Base-by-base conservation (phyloP, 2,329 filamentous ascomycete genomes). In the Amauroascus verrucosus region DNA sequence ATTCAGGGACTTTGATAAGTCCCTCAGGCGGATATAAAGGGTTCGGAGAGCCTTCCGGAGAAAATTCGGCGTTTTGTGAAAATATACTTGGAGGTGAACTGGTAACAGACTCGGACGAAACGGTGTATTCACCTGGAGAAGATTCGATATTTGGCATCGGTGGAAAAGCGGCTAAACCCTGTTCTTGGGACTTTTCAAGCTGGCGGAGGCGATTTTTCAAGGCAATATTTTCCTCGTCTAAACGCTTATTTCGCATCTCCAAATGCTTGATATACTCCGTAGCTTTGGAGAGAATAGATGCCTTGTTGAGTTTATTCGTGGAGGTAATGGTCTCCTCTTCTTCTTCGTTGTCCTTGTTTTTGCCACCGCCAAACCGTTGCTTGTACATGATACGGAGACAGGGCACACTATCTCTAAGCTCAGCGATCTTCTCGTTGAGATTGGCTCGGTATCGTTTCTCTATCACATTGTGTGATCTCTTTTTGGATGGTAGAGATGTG, bases 391-490 rank as follows among this genome's bases (percentile, higher is more conserved):
- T 86, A 47, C 90, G 82, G 54, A 97, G 74, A 67, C 87, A 94
- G 1, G 91, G 91, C 13, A 97, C 89, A 64, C 88, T 95, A 67
- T 96, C 89, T 61, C 90, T 80, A 57, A 97, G 74, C 55, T 90
- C 89, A 44, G 89, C 86, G 62, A 97, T 97, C 74, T 97, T 97
- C 66, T 96, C 91, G 65, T 97, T 97, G 54, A 97, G 77, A 64
- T 97, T 97, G 51, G 88, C 95, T 62, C 91, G 84, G 69, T 97
- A 97, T 60, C 91, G 78, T 77, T 96, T 97, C 72, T 97, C 91
- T 58, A 97, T 96, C 78, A 97, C 93, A 70, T 96, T 97, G 71
- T 97, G 91, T 1, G 91, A 89, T 30, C 90, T 94, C 77, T 96
- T 96, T 77, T 95, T 96, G 64, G 75, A 62, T 77, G 82, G 61